phyloP scores from a whole-genome alignment of 1,284 basidiomycete species.

The Rhodotorula glutinis region DNA sequence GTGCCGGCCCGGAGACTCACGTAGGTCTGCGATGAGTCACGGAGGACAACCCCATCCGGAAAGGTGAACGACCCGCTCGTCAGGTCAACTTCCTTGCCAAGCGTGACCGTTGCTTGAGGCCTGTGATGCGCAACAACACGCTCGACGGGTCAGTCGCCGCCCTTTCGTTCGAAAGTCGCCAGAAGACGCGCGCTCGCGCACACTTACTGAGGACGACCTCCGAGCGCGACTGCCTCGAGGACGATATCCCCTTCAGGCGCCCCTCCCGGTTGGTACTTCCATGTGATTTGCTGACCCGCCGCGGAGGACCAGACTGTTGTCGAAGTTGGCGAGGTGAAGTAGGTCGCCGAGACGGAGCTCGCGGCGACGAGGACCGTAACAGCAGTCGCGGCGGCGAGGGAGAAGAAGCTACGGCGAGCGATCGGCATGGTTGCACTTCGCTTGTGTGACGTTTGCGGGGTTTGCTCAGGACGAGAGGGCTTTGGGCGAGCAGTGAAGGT shows the following conservation, averaged over 20 bases:
- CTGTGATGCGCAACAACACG: too few species aligned
- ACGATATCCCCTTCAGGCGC: constrained; percentile 28
- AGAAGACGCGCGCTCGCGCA: too few species aligned
- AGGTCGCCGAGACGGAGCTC: constrained; percentile 23
- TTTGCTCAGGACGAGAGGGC: too few species aligned
- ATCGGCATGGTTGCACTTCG: too few species aligned
- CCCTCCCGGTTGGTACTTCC: constrained; percentile 32
- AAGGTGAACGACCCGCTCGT: constrained; percentile 11
- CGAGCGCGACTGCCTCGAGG: constrained; percentile 4
- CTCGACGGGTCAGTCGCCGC: too few species aligned
- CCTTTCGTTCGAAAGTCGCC: too few species aligned
- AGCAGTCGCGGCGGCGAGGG: neutral
- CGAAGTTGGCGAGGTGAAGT: constrained; percentile 31
- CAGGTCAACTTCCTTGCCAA: constrained; percentile 20
- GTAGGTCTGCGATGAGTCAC: constrained; percentile 13
- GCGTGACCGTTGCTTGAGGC: neutral
- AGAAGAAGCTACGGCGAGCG: too few species aligned
- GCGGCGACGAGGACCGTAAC: constrained; percentile 8
- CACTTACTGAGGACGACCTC: constrained; percentile 3
- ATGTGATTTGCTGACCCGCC: constrained; percentile 26
- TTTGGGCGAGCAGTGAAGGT: too few species aligned
- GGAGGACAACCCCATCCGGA: constrained; percentile 6
- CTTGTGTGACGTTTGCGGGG: too few species aligned
- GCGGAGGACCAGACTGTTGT: constrained; percentile 20
- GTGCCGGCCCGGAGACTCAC: constrained; percentile 14